Percentiles rank a stretch among this genome's conserved stretches.
Evolutionary conservation across 345 rosid species (phyloP).

Genomic region (Heritiera fomes): DNA sequence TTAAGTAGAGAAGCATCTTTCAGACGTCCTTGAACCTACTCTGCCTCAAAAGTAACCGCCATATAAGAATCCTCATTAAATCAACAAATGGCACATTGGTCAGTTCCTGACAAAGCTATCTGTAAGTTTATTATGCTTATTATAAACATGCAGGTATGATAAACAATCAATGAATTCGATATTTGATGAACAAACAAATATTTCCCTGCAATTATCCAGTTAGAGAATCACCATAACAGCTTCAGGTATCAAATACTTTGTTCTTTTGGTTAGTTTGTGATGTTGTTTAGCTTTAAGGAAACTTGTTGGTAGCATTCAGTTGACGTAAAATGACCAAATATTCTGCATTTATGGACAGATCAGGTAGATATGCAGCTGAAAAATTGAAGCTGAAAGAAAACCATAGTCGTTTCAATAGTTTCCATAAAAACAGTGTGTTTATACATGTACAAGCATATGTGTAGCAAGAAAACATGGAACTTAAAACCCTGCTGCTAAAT

Average conservation of each 20-base stretch:
- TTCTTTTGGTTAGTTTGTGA: too few species aligned
- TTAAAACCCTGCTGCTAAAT: neutral
- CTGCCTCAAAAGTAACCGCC: too few species aligned
- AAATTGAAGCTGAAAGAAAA: neutral
- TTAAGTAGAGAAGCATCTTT: too few species aligned
- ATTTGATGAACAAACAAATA: neutral
- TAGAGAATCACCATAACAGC: neutral
- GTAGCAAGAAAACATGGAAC: conserved; percentile 2
- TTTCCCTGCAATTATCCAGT: neutral
- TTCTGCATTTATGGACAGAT: neutral
- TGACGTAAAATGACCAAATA: too few species aligned
- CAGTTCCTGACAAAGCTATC: too few species aligned
- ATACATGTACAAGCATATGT: neutral
- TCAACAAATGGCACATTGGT: too few species aligned
- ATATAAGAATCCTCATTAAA: too few species aligned
- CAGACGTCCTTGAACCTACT: too few species aligned
- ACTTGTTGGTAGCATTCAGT: too few species aligned
- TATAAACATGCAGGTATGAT: neutral
- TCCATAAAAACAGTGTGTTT: neutral
- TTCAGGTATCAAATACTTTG: neutral
- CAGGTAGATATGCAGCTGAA: neutral
- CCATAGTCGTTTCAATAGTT: neutral
- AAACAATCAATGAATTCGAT: neutral
- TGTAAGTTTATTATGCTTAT: neutral
- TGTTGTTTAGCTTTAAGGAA: too few species aligned